A percentile compares a stretch with the other conserved stretches of the same genome.
These are phyloP conservation scores for Pythium scleroteichum DNA, from an alignment of 352 stramenopile species.

Conservation along the genomic window DNA sequence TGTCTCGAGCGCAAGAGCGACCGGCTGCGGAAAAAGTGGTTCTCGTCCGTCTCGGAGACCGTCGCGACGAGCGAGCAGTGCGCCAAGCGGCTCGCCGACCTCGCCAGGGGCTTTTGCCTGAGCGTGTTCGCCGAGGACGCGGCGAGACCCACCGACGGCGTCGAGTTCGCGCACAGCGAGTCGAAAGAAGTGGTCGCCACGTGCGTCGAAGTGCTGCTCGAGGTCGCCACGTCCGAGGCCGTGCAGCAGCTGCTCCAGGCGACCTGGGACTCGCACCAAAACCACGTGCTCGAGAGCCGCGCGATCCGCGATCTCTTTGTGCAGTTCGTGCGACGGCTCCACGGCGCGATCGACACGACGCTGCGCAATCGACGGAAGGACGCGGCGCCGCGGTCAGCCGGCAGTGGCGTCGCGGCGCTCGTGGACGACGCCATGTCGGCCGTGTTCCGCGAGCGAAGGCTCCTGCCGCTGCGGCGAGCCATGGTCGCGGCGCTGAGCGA, in stretches of 20 bases:
- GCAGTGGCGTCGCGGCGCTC: slow-evolving; percentile 22
- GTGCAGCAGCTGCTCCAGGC: slow-evolving; percentile 3
- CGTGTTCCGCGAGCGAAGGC: slow-evolving; percentile 22
- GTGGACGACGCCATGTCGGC: slow-evolving; percentile 37
- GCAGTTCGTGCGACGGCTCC: slow-evolving; percentile 9
- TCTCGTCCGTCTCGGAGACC: slow-evolving; percentile 1
- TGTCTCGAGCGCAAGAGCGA: slow-evolving; percentile 13
- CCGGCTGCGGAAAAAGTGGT: slow-evolving; percentile 11
- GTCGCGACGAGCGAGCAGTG: not conserved
- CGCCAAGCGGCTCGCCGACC: not conserved
- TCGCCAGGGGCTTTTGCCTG: slow-evolving; percentile 10
- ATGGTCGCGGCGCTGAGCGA: slow-evolving; percentile 8
- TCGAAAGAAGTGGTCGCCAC: slow-evolving; percentile 3
- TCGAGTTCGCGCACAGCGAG: not conserved
- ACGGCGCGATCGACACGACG: slow-evolving; percentile 12
- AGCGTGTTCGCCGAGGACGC: slow-evolving; percentile 9
- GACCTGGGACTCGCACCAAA: slow-evolving; percentile 7
- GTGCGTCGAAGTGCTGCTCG: slow-evolving; percentile 16
- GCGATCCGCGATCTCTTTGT: slow-evolving; percentile 11
- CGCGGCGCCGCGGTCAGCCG: not conserved
- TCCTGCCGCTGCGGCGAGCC: slow-evolving; percentile 15
- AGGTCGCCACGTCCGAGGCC: slow-evolving; percentile 8
- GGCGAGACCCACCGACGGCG: not conserved
- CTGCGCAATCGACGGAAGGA: not conserved
- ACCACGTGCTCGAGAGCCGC: slow-evolving; percentile 4